Base-by-base conservation (phyloP, 192 early-diverging fungal species). In the Podila epigama region DNA sequence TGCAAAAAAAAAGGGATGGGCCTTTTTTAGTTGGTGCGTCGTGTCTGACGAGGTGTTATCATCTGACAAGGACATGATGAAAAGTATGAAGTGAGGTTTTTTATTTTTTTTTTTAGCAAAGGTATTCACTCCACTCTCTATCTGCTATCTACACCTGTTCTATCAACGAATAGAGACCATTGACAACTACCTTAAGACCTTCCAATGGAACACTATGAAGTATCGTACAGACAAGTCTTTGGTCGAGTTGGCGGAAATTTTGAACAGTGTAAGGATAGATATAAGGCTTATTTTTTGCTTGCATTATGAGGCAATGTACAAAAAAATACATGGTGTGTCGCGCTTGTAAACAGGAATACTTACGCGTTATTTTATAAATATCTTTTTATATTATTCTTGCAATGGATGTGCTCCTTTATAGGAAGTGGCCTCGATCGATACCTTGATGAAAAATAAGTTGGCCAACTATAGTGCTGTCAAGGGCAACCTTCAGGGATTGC, bases 161-260 rank as follows among this genome's bases (percentile, higher is more conserved):
- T 72, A n/a, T 31, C 40, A 56, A 25, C 15, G 20, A 50, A 58
- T 68, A 96, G 94, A 96, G 85, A 79, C 88, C 55, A 87, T 97
- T 36, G 96, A 96, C 79, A 83, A 92, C 50, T 99, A 93, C 64
- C 80, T 98, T 16, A 87, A 89, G 61, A 83, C 86, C 27, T 98
- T 98, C 71, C 84, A 91, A 62, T 99, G 98, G 98, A 95, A 98
- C 79, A 93, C 91, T 18, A 92, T 97, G 89, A 98, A 97, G 82
- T 99, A 96, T 80, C 85, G 98, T 48, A 90, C 91, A 2, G 98
- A 99, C 82, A 95, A 96, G 81, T 87, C 93, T 8, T 81, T 99
- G 68, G 82, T 87, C 53, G 98, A 98, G 71, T 87, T 97, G 27
- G 81, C 91, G 0, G 86, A 91, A 33, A 80, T 90, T 67, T 88